These are phyloP conservation scores for Pisolithus tinctorius DNA, from an alignment of 768 basidiomycete genomes.

Conservation along the genomic window DNA sequence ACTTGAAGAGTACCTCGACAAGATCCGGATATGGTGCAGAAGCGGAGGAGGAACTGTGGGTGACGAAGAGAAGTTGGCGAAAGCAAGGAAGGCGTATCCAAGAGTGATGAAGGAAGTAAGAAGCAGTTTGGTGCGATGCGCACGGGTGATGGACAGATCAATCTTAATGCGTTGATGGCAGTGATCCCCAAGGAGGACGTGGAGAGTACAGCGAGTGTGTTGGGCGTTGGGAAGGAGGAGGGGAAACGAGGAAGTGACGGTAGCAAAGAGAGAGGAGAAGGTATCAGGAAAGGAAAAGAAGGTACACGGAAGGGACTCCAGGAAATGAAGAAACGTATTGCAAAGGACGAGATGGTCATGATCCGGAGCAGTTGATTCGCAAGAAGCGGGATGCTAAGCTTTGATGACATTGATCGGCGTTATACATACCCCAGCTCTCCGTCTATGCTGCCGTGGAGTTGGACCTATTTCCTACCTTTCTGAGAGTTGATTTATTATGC, in stretches of 20 bases:
- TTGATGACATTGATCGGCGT: constrained; percentile 4
- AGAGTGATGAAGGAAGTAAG: constrained; percentile 7
- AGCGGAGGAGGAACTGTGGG: constrained; percentile 10
- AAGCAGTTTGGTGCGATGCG: constrained; percentile 6
- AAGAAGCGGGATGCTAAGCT: constrained; percentile 20
- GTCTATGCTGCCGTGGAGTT: neutral
- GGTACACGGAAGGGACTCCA: constrained; percentile 7
- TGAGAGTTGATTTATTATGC: neutral
- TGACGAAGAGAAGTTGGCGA: constrained; percentile 14
- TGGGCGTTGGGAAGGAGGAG: constrained; percentile 4
- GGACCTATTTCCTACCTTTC: neutral
- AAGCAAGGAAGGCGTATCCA: constrained; percentile 12
- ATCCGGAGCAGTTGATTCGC: constrained; percentile 4
- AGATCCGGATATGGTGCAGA: constrained; percentile 13
- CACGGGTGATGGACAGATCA: constrained; percentile 2
- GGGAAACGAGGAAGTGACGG: neutral
- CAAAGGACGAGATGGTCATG: constrained; percentile 6
- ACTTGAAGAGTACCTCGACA: constrained; percentile 13
- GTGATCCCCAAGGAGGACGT: constrained; percentile 8
- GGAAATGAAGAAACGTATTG: constrained; percentile 4
- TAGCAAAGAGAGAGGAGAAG: constrained; percentile 1
- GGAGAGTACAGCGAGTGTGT: constrained; percentile 1
- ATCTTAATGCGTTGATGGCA: constrained; percentile 3
- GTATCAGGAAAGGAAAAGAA: constrained; percentile 5
- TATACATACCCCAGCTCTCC: neutral